These are phyloP conservation scores for Trichoderma cornu-damae DNA, from an alignment of 2,329 filamentous ascomycete species.

Conservation along the genomic window DNA sequence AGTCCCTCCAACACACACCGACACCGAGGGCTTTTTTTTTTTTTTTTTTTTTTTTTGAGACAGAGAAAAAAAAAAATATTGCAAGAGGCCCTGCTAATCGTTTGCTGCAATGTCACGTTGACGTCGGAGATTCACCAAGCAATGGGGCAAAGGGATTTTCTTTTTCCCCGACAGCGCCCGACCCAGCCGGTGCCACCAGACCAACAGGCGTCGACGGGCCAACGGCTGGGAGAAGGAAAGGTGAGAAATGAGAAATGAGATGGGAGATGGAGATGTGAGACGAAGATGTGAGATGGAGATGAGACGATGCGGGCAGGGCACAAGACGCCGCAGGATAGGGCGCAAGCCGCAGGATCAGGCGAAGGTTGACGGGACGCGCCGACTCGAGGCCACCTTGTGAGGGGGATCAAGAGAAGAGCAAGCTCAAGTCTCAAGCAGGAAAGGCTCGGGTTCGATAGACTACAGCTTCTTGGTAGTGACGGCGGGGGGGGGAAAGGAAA, in stretches of 20 bases:
- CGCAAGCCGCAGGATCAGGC: slow-evolving; percentile 5
- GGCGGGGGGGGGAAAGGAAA: not conserved
- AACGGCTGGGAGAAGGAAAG: not conserved
- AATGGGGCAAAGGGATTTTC: not conserved
- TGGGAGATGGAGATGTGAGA: not conserved
- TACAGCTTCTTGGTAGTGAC: not conserved
- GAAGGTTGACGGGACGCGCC: slow-evolving; percentile 4
- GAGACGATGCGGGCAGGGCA: slow-evolving; percentile 2
- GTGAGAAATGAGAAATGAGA: not conserved
- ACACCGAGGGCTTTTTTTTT: no score
- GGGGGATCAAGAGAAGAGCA: slow-evolving; percentile 1
- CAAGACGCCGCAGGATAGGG: not conserved
- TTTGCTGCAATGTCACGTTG: slow-evolving; percentile 1
- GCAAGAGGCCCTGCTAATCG: not conserved
- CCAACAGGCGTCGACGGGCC: not conserved
- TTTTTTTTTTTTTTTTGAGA: no score
- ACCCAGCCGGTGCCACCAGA: not conserved
- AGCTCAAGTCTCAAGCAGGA: slow-evolving; percentile 2
- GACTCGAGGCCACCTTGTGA: not conserved
- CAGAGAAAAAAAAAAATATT: not conserved
- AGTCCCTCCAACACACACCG: not conserved
- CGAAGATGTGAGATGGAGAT: not conserved
- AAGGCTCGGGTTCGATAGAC: not conserved
- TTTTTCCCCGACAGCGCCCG: not conserved
- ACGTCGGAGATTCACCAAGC: not conserved